Evolutionary conservation across 805 yeast genomes (phyloP).

Genomic region (Metschnikowia sp.): DNA sequence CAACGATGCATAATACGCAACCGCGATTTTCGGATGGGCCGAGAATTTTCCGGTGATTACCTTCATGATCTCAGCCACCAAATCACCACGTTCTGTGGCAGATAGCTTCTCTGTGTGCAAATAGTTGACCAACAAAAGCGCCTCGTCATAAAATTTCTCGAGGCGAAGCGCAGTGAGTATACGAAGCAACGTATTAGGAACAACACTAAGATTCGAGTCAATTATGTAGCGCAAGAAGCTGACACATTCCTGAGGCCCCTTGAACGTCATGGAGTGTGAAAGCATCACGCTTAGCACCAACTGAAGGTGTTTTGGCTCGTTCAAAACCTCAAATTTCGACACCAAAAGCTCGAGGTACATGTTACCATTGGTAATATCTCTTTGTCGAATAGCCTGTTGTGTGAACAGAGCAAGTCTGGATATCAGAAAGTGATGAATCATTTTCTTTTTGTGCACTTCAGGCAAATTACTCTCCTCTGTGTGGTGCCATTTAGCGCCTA

Average conservation of each 20-base stretch:
- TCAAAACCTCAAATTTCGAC: conserved; percentile 29
- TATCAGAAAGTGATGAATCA: conserved; percentile 31
- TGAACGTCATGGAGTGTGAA: conserved; percentile 34
- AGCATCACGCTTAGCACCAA: conserved; percentile 28
- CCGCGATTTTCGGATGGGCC: conserved; percentile 30
- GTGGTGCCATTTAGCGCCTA: conserved; percentile 38
- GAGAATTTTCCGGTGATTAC: conserved; percentile 30
- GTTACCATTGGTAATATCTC: conserved; percentile 32
- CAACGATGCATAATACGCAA: conserved; percentile 35
- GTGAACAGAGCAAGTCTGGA: conserved; percentile 25
- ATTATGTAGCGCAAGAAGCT: conserved; percentile 33
- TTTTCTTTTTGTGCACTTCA: conserved; percentile 21
- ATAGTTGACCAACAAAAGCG: conserved; percentile 31
- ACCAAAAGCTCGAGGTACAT: conserved; percentile 36
- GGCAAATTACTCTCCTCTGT: conserved; percentile 18
- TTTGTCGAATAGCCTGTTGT: conserved; percentile 19
- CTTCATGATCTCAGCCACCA: conserved; percentile 31
- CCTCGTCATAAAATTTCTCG: conserved; percentile 31
- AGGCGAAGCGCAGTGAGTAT: conserved; percentile 30
- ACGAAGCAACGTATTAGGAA: conserved; percentile 23
- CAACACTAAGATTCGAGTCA: conserved; percentile 24
- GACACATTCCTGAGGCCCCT: conserved; percentile 31
- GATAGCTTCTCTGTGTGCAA: conserved; percentile 23
- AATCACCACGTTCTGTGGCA: conserved; percentile 15
- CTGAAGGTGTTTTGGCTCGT: conserved; percentile 15